Conservation (phyloP, 2,329 filamentous ascomycete species). For the Teratosphaeria zuluensis region DNA sequence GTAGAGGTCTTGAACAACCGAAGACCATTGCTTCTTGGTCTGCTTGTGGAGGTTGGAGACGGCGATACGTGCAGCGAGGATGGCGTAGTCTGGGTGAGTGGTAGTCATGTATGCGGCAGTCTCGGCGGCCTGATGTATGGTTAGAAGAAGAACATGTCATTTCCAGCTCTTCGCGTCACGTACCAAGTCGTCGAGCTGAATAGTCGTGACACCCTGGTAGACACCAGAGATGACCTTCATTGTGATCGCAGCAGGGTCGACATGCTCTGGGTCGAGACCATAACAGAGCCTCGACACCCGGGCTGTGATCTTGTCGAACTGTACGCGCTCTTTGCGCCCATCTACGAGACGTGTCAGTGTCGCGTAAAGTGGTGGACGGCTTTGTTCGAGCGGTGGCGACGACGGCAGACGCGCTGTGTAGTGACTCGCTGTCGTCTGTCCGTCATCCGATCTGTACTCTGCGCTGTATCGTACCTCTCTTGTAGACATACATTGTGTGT, state of each 20-base stretch:
- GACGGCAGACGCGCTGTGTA: not conserved
- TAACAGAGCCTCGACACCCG: conserved; percentile 97
- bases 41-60: conserved; percentile 99
- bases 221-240: conserved; percentile 99
- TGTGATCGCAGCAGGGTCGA: conserved; percentile 95
- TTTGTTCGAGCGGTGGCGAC: not conserved
- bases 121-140: conserved; percentile 67
- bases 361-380: not conserved
- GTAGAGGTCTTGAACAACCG: conserved; percentile 86
- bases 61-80: conserved; percentile 94
- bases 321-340: conserved; percentile 98
- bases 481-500: conserved; percentile 51
- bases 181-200: conserved; percentile 94
- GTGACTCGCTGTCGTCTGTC: not conserved
- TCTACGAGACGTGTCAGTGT: conserved; percentile 44
- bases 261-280: conserved; percentile 87
- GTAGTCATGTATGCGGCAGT: conserved; percentile 99
- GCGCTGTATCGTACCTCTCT: conserved; percentile 42
- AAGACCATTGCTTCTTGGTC: conserved; percentile 99
- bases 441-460: not conserved
- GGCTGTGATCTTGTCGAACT: conserved; percentile 99
- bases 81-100: conserved; percentile 97
- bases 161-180: conserved; percentile 29
- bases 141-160: not conserved
- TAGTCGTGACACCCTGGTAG: conserved; percentile 93